These are phyloP conservation scores for Podospora anserina DNA, from an alignment of 495 filamentous ascomycete genomes.

Conservation along the genomic window DNA sequence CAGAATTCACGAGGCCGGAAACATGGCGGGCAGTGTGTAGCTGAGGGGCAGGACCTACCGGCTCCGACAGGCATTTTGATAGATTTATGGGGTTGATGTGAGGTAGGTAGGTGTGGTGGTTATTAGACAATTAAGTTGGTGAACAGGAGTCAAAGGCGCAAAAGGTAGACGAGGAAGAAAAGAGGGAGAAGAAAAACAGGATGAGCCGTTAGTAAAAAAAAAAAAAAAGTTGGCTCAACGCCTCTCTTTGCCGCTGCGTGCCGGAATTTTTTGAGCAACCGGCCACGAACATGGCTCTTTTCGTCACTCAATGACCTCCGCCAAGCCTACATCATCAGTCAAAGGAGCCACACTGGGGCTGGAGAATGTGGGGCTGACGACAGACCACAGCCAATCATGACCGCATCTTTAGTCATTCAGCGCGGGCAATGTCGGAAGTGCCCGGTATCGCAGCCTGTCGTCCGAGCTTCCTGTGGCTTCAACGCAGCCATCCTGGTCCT, in stretches of 20 bases:
- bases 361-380: conserved; percentile 3
- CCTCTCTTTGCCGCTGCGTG: conserved; percentile 9
- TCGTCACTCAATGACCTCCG: conserved; percentile 22
- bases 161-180: conserved; percentile 13
- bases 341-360: conserved; percentile 31
- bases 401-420: conserved; percentile 24
- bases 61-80: conserved; percentile 45
- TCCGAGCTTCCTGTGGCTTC: conserved; percentile 4
- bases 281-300: conserved; percentile 5
- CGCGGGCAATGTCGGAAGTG: conserved; percentile 32
- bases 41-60: conserved; percentile 36
- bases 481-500: neutral
- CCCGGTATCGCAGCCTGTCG: conserved; percentile 12
- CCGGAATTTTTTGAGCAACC: conserved; percentile 18
- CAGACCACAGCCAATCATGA: conserved; percentile 22
- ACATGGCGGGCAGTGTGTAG: neutral
- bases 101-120: conserved; percentile 1
- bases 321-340: conserved; percentile 22
- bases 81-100: conserved; percentile 20
- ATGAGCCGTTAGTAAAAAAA: conserved; percentile 17
- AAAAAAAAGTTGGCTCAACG: conserved; percentile 8
- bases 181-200: conserved; percentile 25
- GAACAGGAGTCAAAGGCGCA: conserved; percentile 6
- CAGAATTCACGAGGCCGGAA: conserved; percentile 9
- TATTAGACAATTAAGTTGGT: conserved; percentile 10